A percentile compares a stretch with the other conserved stretches of the same genome.
Conservation (phyloP, 805 yeast genomes). For the Lachancea thermotolerans region DNA sequence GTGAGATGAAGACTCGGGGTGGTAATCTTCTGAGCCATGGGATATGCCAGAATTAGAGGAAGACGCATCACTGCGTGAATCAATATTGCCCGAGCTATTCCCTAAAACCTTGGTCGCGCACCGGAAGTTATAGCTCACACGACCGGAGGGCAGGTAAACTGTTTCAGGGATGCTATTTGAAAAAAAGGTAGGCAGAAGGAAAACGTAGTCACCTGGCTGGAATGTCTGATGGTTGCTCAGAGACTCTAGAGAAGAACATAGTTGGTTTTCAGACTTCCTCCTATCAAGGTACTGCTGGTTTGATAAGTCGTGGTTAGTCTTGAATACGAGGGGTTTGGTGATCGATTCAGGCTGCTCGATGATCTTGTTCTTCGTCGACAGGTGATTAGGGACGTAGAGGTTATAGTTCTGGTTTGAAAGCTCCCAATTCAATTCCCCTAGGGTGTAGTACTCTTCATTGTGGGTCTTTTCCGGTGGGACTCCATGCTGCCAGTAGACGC, state of each 20-base stretch:
- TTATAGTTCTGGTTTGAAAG: conserved; percentile 38
- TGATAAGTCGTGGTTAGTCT: conserved; percentile 9
- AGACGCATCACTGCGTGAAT: conserved; percentile 6
- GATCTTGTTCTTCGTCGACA: conserved; percentile 18
- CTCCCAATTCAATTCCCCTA: conserved; percentile 46
- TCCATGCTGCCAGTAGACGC: conserved; percentile 48
- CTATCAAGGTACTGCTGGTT: conserved; percentile 17
- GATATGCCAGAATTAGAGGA: conserved; percentile 3
- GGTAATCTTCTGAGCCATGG: conserved; percentile 6
- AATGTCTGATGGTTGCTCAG: conserved; percentile 11
- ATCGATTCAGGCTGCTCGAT: conserved; percentile 18
- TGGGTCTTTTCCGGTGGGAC: conserved; percentile 42
- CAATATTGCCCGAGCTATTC: background rate
- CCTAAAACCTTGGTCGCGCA: conserved; percentile 13
- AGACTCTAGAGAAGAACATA: conserved; percentile 8
- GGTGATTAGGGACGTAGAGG: conserved; percentile 32
- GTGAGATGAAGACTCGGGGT: conserved; percentile 3
- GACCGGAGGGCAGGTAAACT: conserved; percentile 32
- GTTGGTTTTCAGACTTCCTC: conserved; percentile 10
- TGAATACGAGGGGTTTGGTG: conserved; percentile 16
- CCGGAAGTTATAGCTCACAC: conserved; percentile 19
- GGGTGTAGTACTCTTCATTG: conserved; percentile 41
- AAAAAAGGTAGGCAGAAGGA: conserved; percentile 54
- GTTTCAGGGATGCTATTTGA: conserved; percentile 62
- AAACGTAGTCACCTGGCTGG: conserved; percentile 66